phyloP scores from a whole-genome alignment of 352 stramenopile species.

The Sclerospora graminicola region DNA sequence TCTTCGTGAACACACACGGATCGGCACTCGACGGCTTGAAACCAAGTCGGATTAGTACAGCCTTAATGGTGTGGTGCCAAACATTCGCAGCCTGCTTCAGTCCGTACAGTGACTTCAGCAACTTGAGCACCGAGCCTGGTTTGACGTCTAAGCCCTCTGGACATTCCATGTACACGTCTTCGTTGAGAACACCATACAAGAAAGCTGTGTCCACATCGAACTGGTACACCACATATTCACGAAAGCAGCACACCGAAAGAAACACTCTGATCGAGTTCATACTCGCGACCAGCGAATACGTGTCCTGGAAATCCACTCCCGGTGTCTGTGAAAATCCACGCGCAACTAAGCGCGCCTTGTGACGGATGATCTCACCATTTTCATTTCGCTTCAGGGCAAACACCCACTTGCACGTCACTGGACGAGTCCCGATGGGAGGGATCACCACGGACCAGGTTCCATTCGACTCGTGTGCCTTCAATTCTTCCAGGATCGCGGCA shows the following conservation, averaged over 20 bases:
- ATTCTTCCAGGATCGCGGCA: background rate
- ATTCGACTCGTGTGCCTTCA: background rate
- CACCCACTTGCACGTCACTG: conserved; percentile 1
- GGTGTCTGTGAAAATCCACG: conserved; percentile 6
- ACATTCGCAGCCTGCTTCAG: conserved; percentile 9
- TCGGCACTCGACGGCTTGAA: background rate
- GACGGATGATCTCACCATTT: background rate
- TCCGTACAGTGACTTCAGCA: conserved; percentile 14
- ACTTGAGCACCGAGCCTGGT: conserved; percentile 1
- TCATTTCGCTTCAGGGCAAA: conserved; percentile 5
- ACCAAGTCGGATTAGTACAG: background rate
- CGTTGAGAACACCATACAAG: conserved; percentile 1
- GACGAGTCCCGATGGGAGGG: background rate
- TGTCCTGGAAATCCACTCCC: conserved; percentile 5
- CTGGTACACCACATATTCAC: background rate
- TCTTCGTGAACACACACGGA: background rate
- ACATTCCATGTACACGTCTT: conserved; percentile 3
- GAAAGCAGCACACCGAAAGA: background rate
- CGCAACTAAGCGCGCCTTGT: background rate
- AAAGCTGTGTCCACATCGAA: conserved; percentile 4
- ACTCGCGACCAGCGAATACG: conserved; percentile 3
- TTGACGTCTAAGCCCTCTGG: background rate
- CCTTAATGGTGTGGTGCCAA: background rate
- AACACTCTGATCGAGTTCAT: conserved; percentile 8
- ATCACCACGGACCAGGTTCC: background rate